These are phyloP conservation scores for Paraglomus occultum DNA, from an alignment of 192 early-diverging fungal genomes.

Conservation along the genomic window DNA sequence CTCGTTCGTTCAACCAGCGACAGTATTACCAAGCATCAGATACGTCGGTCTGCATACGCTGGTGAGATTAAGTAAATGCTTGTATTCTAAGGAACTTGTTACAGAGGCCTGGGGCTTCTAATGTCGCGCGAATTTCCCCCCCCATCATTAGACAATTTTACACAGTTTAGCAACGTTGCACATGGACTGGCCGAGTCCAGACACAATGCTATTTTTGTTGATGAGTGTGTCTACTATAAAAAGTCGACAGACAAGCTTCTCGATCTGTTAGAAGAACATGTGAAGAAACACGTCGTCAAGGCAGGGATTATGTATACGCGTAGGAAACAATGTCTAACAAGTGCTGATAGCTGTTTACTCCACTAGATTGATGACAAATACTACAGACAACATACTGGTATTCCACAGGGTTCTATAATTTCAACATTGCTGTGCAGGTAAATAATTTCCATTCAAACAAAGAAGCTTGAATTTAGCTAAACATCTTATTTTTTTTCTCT, in stretches of 20 bases:
- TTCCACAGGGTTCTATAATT: slow-evolving; percentile 14
- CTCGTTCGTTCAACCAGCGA: too few species aligned
- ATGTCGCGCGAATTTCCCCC: too few species aligned
- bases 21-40: too few species aligned
- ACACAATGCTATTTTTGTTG: slow-evolving; percentile 4
- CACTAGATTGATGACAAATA: background rate
- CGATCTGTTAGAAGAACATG: background rate
- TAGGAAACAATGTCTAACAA: background rate
- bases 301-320: background rate
- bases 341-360: background rate
- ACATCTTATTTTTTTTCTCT: background rate
- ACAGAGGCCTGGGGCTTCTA: too few species aligned
- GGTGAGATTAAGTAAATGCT: too few species aligned
- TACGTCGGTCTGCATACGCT: too few species aligned
- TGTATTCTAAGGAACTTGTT: too few species aligned
- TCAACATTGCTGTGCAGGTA: slow-evolving; percentile 12
- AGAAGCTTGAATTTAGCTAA: background rate
- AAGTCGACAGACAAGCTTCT: background rate
- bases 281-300: background rate
- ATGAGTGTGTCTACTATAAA: background rate
- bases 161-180: background rate
- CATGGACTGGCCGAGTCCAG: background rate
- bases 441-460: background rate
- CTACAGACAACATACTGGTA: slow-evolving; percentile 1
- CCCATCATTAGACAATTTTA: background rate